Conservation (phyloP, 2,329 filamentous ascomycete genomes). For the Apiospora kogelbergensis region DNA sequence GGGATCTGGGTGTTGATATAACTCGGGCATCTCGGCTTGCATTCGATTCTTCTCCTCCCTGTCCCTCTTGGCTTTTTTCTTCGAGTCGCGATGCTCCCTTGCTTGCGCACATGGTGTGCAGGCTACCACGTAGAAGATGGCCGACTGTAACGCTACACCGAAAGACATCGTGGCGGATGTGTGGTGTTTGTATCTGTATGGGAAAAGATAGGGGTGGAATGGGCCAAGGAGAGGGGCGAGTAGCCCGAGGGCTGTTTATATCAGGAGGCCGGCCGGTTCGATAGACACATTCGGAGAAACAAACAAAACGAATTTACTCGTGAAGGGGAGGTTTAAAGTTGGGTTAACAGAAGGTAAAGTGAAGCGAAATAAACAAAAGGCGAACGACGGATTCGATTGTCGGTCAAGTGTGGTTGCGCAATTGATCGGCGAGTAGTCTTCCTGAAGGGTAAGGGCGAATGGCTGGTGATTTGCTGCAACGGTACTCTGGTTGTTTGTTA, state of each 20-base stretch:
- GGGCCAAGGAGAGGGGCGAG: not conserved
- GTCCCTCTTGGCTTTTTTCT: conserved; percentile 67
- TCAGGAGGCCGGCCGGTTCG: conserved; percentile 1
- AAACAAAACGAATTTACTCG: not conserved
- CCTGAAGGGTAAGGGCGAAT: not conserved
- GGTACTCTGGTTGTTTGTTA: not conserved
- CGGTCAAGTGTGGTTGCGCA: not conserved
- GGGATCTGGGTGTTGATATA: conserved; percentile 77
- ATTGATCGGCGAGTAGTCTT: not conserved
- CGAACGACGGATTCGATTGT: not conserved
- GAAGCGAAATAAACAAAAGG: not conserved
- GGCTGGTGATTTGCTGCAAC: not conserved
- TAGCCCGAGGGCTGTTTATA: conserved; percentile 2
- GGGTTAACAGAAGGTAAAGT: not conserved
- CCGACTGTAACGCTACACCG: conserved; percentile 67
- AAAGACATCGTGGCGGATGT: conserved; percentile 45
- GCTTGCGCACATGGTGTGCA: conserved; percentile 78
- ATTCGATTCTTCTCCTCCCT: conserved; percentile 64
- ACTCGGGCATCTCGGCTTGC: conserved; percentile 67
- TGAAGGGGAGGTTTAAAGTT: not conserved
- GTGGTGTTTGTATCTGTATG: not conserved
- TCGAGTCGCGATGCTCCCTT: conserved; percentile 67
- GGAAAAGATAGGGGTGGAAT: not conserved
- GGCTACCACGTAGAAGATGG: conserved; percentile 74
- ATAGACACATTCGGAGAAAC: not conserved